Percentiles rank a stretch among this genome's conserved stretches.
These are phyloP conservation scores for Pestalotiopsis sp. DNA, from an alignment of 2,329 filamentous ascomycete genomes.

Conservation along the genomic window DNA sequence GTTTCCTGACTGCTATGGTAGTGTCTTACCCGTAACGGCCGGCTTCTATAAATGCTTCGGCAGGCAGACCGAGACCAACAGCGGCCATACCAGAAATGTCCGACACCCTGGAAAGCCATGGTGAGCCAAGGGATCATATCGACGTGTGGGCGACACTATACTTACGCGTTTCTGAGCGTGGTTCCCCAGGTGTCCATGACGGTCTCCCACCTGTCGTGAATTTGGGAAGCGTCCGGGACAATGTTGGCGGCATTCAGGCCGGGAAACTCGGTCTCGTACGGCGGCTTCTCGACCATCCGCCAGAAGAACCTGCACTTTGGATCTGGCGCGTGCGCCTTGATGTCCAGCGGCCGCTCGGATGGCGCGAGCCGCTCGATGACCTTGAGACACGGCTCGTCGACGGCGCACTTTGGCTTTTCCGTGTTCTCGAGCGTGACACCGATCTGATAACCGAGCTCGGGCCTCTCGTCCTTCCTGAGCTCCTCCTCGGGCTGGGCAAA, in stretches of 20 bases:
- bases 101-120: slow-evolving; percentile 43
- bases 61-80: slow-evolving; percentile 56
- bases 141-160: slow-evolving; percentile 18
- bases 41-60: slow-evolving; percentile 56
- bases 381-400: slow-evolving; percentile 62
- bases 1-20: slow-evolving; percentile 9
- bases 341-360: slow-evolving; percentile 60
- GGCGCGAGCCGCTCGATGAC: slow-evolving; percentile 59
- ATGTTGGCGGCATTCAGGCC: slow-evolving; percentile 59
- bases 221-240: slow-evolving; percentile 50
- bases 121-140: neutral
- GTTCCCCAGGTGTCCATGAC: slow-evolving; percentile 61
- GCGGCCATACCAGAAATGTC: slow-evolving; percentile 63
- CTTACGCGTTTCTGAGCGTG: slow-evolving; percentile 63
- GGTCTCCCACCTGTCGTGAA: slow-evolving; percentile 54
- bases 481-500: slow-evolving; percentile 57
- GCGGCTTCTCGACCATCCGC: slow-evolving; percentile 58
- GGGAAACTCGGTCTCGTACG: slow-evolving; percentile 58
- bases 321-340: slow-evolving; percentile 58
- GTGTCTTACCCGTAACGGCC: slow-evolving; percentile 55
- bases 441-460: slow-evolving; percentile 62
- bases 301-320: slow-evolving; percentile 68
- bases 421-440: slow-evolving; percentile 66
- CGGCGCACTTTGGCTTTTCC: slow-evolving; percentile 65
- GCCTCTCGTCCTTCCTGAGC: slow-evolving; percentile 56